phyloP scores from a whole-genome alignment of 1,284 basidiomycete species.

The Microbotryum saponariae region DNA sequence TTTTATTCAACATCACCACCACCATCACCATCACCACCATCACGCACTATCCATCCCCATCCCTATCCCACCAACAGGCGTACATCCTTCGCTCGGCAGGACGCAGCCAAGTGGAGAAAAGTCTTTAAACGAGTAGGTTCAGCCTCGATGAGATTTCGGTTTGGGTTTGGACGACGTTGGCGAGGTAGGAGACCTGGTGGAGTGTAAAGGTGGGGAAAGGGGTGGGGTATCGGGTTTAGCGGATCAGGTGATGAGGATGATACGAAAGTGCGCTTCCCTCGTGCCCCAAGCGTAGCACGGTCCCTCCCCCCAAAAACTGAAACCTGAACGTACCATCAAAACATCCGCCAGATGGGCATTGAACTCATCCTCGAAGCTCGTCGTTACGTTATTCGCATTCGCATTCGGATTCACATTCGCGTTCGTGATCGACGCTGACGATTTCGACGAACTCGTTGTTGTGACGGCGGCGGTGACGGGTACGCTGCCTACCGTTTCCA shows the following conservation, averaged over 20 bases:
- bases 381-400: background rate
- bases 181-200: constrained; percentile 77
- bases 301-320: background rate
- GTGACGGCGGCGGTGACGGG: constrained; percentile 3
- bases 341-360: constrained; percentile 56
- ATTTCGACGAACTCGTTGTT: background rate
- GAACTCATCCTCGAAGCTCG: constrained; percentile 51
- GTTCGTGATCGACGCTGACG: too few relatives aligned
- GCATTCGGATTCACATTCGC: too few relatives aligned
- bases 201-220: too few relatives aligned
- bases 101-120: too few relatives aligned
- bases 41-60: too few relatives aligned
- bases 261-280: too few relatives aligned
- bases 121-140: constrained; percentile 56
- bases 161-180: constrained; percentile 88
- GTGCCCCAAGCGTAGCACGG: too few relatives aligned
- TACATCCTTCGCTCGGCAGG: too few relatives aligned
- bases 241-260: background rate
- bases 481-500: constrained; percentile 67
- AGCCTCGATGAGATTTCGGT: constrained; percentile 86
- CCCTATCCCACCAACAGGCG: too few relatives aligned
- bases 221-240: too few relatives aligned
- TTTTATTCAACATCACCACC: too few relatives aligned
- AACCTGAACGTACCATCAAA: constrained; percentile 46
- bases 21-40: too few relatives aligned